phyloP scores from a whole-genome alignment of 2,329 filamentous ascomycete species.

The Calcarisporium arbuscula region DNA sequence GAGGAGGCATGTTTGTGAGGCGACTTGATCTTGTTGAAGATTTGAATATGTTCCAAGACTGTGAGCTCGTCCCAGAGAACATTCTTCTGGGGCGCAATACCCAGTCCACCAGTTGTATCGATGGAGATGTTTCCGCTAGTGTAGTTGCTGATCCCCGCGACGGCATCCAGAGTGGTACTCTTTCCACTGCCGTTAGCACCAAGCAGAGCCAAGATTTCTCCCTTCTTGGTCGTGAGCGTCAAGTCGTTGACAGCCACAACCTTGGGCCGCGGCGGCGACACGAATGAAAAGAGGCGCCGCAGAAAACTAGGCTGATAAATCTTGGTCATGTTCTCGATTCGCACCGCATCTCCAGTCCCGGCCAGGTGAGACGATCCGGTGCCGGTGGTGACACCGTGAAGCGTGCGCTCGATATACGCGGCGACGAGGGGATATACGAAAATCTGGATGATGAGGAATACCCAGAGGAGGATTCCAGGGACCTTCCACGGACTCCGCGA shows the following conservation, averaged over 20 bases:
- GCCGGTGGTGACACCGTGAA: constrained; percentile 45
- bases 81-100: constrained; percentile 69
- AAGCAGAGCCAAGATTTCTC: constrained; percentile 73
- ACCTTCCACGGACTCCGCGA: constrained; percentile 57
- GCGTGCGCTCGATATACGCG: constrained; percentile 59
- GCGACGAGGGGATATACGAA: constrained; percentile 63
- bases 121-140: constrained; percentile 56
- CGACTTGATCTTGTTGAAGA: constrained; percentile 65
- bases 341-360: constrained; percentile 48
- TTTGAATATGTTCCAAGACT: constrained; percentile 62
- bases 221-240: constrained; percentile 59
- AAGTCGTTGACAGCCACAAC: constrained; percentile 70
- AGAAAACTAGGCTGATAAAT: constrained; percentile 62
- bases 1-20: constrained; percentile 38
- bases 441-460: constrained; percentile 68
- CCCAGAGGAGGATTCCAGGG: constrained; percentile 65
- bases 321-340: constrained; percentile 66
- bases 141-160: constrained; percentile 22
- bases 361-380: constrained; percentile 13
- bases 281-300: constrained; percentile 41
- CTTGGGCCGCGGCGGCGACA: constrained; percentile 46
- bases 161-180: constrained; percentile 46
- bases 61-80: constrained; percentile 70
- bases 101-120: constrained; percentile 65
- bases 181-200: constrained; percentile 66